Base-by-base conservation (phyloP, 805 yeast species). In the Metschnikowia anglica region DNA sequence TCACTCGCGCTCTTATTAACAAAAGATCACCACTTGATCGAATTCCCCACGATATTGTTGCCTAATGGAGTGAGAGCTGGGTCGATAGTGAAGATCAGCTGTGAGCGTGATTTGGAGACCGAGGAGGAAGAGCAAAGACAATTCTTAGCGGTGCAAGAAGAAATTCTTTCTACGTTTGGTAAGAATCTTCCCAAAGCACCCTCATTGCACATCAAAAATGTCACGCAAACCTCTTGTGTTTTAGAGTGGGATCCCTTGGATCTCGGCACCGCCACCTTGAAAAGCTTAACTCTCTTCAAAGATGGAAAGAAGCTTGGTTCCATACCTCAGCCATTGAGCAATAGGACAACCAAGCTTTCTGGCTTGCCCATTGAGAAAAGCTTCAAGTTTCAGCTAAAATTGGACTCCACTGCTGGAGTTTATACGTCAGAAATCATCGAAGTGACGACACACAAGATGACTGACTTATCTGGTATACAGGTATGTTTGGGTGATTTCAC, bases 51-150 rank as follows among this genome's bases (percentile, higher is more conserved):
- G 3, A 81, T 91, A 44, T 71, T 93, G 41, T 70, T 93, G 34
- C 99, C 99, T 7, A 85, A 83, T 53, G 90, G 91, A 29, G 93
- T 90, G 26, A 76, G 79, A 51, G 95, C 98, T 1, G 99, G 99
- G 2, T 86, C 96, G 10, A 85, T 93, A 40, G 88, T 93, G 38
- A 85, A 84, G 55, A 83, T 93, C 62, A 78, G 74, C 45, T 90
- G 97, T 61, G 89, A 85, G 39, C 83, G 86, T 49, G 95, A 90
- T 58, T 55, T 72, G 3, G 79, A 74, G 33, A 77, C 81, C 27
- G 97, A 91, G 59, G 53, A 61, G 28, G 65, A 68, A 46, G 93
- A 88, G 55, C 68, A 72, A 24, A 61, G 65, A 33, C 66, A 70
- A 34, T 93, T 93, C 58, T 74, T 74, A 34, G 57, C 61, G 10